Evolutionary conservation across 495 filamentous ascomycete genomes (phyloP).

Genomic region (Aspergillus avenaceus): DNA sequence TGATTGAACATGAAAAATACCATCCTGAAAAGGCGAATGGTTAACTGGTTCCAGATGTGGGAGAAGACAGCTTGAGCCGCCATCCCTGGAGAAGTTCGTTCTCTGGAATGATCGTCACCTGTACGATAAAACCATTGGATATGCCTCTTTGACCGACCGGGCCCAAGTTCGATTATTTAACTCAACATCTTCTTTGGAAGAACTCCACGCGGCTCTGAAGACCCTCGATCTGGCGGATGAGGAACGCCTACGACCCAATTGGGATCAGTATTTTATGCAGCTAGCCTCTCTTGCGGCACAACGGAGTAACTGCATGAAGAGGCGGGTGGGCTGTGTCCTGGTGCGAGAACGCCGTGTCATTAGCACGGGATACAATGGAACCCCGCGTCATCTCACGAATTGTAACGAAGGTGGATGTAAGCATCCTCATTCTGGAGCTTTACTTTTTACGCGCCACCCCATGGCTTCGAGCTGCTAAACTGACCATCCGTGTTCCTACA

Average conservation of each 20-base stretch:
- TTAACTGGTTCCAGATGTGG: conserved; percentile 33
- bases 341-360: conserved; percentile 85
- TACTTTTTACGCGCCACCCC: not conserved
- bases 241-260: conserved; percentile 79
- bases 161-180: conserved; percentile 86
- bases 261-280: conserved; percentile 98
- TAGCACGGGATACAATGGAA: conserved; percentile 97
- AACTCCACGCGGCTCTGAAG: conserved; percentile 64
- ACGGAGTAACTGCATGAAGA: conserved; percentile 96
- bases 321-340: conserved; percentile 92
- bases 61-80: conserved; percentile 35
- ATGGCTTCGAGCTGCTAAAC: no score
- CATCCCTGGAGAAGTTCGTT: conserved; percentile 75
- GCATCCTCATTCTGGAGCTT: no score
- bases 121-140: conserved; percentile 62
- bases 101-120: conserved; percentile 70
- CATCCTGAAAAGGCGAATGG: not conserved
- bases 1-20: no score
- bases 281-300: conserved; percentile 87
- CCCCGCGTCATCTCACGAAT: conserved; percentile 77
- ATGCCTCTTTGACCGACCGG: conserved; percentile 67
- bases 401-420: conserved; percentile 91
- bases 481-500: no score
- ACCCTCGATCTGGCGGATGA: conserved; percentile 71
- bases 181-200: conserved; percentile 63